These are phyloP conservation scores for Hortaea sp. DNA, from an alignment of 2,329 filamentous ascomycete genomes.

Conservation along the genomic window DNA sequence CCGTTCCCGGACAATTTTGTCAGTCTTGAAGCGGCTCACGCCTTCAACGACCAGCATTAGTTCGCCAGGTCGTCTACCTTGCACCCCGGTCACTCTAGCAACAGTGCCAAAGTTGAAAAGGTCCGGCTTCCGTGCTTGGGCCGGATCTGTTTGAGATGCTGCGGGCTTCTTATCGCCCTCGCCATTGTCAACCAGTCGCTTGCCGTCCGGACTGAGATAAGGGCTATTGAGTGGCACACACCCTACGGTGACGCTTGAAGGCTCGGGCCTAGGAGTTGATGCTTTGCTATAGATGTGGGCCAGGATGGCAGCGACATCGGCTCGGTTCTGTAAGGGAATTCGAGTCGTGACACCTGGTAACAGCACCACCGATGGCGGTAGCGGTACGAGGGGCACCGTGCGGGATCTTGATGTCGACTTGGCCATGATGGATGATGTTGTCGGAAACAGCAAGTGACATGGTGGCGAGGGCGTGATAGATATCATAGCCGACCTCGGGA, in stretches of 20 bases:
- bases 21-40: slow-evolving; percentile 63
- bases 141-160: slow-evolving; percentile 46
- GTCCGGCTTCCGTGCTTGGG: slow-evolving; percentile 43
- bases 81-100: slow-evolving; percentile 39
- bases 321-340: slow-evolving; percentile 71
- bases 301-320: slow-evolving; percentile 81
- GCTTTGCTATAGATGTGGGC: slow-evolving; percentile 73
- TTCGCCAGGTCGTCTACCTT: slow-evolving; percentile 43
- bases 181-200: slow-evolving; percentile 60
- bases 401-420: slow-evolving; percentile 1
- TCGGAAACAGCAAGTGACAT: background rate
- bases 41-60: slow-evolving; percentile 83
- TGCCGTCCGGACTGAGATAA: slow-evolving; percentile 62
- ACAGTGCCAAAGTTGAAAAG: slow-evolving; percentile 76
- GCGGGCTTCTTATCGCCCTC: slow-evolving; percentile 38
- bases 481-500: background rate
- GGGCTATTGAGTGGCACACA: slow-evolving; percentile 79
- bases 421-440: slow-evolving; percentile 1
- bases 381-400: slow-evolving; percentile 64
- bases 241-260: slow-evolving; percentile 64
- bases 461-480: background rate
- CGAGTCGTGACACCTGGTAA: slow-evolving; percentile 78
- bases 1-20: slow-evolving; percentile 63
- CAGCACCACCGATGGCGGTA: slow-evolving; percentile 70
- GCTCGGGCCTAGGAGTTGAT: slow-evolving; percentile 52